Evolutionary conservation across 228 moss, liverwort and hornwort species (phyloP).

Genomic region (Sphagnum magellanicum): DNA sequence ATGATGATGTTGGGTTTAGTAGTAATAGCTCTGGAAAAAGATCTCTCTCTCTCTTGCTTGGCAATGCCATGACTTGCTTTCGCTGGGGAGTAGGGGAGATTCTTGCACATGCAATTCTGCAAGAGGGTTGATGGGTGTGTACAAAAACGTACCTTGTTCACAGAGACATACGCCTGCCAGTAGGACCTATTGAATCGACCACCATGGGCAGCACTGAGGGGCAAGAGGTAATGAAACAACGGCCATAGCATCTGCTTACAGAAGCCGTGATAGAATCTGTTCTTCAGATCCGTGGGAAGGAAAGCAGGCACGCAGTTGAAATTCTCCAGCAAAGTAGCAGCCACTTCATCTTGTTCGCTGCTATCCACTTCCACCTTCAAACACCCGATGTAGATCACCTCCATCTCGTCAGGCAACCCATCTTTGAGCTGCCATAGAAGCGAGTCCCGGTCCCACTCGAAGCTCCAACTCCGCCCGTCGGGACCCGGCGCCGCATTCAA

Average conservation of each 20-base stretch:
- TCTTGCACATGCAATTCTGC: no score
- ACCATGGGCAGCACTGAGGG: slow-evolving; percentile 73
- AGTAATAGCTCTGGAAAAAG: no score
- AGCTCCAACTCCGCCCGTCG: slow-evolving; percentile 57
- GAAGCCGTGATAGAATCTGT: slow-evolving; percentile 86
- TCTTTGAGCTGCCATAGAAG: slow-evolving; percentile 74
- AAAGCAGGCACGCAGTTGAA: slow-evolving; percentile 93
- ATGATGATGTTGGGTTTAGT: no score
- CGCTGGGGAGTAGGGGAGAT: no score
- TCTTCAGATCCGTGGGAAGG: slow-evolving; percentile 51
- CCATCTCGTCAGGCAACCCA: slow-evolving; percentile 71
- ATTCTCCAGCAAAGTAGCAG: slow-evolving; percentile 55
- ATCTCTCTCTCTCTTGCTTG: no score
- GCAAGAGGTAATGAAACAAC: slow-evolving; percentile 86
- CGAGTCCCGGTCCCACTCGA: slow-evolving; percentile 81
- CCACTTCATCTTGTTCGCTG: slow-evolving; percentile 75
- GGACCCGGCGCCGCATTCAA: slow-evolving; percentile 49
- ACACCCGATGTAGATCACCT: slow-evolving; percentile 85
- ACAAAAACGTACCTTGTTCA: slow-evolving; percentile 43
- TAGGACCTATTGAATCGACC: slow-evolving; percentile 82
- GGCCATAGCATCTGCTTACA: slow-evolving; percentile 99
- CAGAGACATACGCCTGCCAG: slow-evolving; percentile 94
- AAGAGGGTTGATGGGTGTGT: no score
- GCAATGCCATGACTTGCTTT: no score
- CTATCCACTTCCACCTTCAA: slow-evolving; percentile 76